Percentiles rank a stretch among this genome's conserved stretches.
These are phyloP conservation scores for Saccharomycopsis amapae DNA, from an alignment of 805 yeast species.

Conservation along the genomic window DNA sequence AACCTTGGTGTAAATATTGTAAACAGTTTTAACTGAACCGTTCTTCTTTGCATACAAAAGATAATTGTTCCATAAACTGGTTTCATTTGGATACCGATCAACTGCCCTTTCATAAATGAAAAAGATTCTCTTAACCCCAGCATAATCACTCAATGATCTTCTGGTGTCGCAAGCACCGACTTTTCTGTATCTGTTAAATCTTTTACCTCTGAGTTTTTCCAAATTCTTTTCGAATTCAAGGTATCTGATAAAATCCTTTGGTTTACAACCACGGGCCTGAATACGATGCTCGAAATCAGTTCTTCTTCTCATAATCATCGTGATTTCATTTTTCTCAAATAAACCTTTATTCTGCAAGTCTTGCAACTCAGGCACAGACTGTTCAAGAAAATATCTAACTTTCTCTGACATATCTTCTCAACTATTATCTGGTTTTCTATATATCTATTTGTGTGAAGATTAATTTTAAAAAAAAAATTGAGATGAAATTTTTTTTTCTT, in stretches of 20 bases:
- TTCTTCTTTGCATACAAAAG: slow-evolving; percentile 58
- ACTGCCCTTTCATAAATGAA: slow-evolving; percentile 82
- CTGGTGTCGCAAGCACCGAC: slow-evolving; percentile 48
- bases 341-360: slow-evolving; percentile 77
- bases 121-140: slow-evolving; percentile 71
- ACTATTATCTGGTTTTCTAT: background rate
- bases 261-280: slow-evolving; percentile 71
- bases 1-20: slow-evolving; percentile 68
- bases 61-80: slow-evolving; percentile 72
- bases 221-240: slow-evolving; percentile 73
- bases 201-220: slow-evolving; percentile 67
- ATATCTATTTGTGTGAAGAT: background rate
- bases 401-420: slow-evolving; percentile 31
- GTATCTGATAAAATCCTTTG: slow-evolving; percentile 71
- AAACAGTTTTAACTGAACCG: slow-evolving; percentile 65
- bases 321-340: slow-evolving; percentile 76
- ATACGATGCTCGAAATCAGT: slow-evolving; percentile 94
- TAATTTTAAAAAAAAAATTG: background rate
- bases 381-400: slow-evolving; percentile 49
- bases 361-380: slow-evolving; percentile 84
- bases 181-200: slow-evolving; percentile 54
- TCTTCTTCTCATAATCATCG: slow-evolving; percentile 81
- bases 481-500: background rate
- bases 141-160: slow-evolving; percentile 77
- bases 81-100: slow-evolving; percentile 68